Conservation (phyloP, 2,329 filamentous ascomycete genomes). For the Aaosphaeria arxii region DNA sequence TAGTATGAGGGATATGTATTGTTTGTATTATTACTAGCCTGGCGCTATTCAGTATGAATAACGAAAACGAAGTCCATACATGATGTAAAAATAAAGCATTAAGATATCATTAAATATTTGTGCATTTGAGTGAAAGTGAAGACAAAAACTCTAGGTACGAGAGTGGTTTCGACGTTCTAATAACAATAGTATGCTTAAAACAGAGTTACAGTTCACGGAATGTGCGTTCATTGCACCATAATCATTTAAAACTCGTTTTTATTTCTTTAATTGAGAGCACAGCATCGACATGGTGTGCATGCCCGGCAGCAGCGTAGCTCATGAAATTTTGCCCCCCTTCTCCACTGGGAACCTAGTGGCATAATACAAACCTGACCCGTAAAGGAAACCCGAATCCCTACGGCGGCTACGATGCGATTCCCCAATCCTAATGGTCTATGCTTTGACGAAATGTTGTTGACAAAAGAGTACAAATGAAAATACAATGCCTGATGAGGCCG, state of each 20-base stretch:
- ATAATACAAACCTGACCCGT: constrained; percentile 19
- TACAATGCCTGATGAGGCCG: background rate
- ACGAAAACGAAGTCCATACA: background rate
- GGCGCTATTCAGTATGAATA: background rate
- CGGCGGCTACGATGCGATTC: constrained; percentile 15
- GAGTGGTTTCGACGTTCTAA: too few species aligned
- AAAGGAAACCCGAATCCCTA: background rate
- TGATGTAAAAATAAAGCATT: background rate
- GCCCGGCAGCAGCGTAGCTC: too few species aligned
- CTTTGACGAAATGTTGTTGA: constrained; percentile 2
- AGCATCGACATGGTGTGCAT: too few species aligned
- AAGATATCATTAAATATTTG: too few species aligned
- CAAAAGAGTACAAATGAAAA: constrained; percentile 7
- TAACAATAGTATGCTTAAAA: too few species aligned
- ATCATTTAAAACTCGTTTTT: too few species aligned
- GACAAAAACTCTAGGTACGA: too few species aligned
- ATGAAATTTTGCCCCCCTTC: too few species aligned
- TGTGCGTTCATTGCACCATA: too few species aligned
- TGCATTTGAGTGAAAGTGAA: too few species aligned
- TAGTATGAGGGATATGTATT: background rate
- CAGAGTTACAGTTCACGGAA: too few species aligned
- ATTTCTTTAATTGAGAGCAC: too few species aligned
- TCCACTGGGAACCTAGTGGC: background rate
- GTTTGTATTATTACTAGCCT: background rate
- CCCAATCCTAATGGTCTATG: constrained; percentile 3